A percentile compares a stretch with the other conserved stretches of the same genome.
Evolutionary conservation across 129 eudicot genomes (phyloP).

Genomic region (Saussurea involucrata): DNA sequence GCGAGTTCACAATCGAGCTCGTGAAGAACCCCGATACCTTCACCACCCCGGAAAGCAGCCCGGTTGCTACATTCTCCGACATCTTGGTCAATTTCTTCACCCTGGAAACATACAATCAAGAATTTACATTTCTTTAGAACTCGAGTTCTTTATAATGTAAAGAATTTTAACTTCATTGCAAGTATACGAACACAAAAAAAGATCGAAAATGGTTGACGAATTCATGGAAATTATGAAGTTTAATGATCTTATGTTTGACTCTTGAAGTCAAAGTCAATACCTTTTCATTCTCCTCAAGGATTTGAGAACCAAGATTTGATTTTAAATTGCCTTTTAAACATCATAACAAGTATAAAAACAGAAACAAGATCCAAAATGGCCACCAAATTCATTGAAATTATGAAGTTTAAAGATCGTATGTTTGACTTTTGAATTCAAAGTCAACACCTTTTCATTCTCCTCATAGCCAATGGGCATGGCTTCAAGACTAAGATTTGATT

Average conservation of each 20-base stretch:
- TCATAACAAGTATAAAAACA: background rate
- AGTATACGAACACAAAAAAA: background rate
- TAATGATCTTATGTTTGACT: background rate
- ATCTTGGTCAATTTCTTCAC: slow-evolving; percentile 76
- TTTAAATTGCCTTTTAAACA: no score
- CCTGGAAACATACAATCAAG: slow-evolving; percentile 21
- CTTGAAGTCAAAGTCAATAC: background rate
- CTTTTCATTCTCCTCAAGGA: background rate
- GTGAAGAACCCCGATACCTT: slow-evolving; percentile 83
- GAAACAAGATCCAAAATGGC: background rate
- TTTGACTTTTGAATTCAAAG: background rate
- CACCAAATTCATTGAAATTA: background rate
- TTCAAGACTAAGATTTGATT: background rate
- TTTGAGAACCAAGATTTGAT: background rate
- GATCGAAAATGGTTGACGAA: background rate
- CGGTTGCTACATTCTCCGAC: slow-evolving; percentile 73
- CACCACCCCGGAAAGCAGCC: slow-evolving; percentile 79
- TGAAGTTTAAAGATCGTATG: background rate
- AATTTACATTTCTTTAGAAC: background rate
- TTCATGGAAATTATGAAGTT: background rate
- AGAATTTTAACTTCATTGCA: background rate
- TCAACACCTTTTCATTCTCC: background rate
- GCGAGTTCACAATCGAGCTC: slow-evolving; percentile 61
- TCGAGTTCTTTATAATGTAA: background rate
- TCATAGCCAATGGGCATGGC: background rate